These are phyloP conservation scores for Apiospora malaysiana DNA, from an alignment of 2,329 filamentous ascomycete genomes.

Conservation along the genomic window DNA sequence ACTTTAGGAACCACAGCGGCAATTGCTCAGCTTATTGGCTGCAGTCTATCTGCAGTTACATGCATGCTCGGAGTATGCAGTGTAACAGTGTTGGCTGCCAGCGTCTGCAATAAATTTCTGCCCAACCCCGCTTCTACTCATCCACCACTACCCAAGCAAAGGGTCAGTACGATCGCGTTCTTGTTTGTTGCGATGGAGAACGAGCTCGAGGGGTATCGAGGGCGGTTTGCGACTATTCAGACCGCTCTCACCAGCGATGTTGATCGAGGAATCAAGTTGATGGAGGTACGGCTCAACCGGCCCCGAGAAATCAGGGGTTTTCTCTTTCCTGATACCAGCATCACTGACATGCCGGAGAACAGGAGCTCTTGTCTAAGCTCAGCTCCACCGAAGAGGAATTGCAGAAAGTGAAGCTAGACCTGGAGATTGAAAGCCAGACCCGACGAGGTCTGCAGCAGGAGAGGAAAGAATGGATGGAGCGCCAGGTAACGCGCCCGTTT, in stretches of 20 bases:
- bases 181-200: background rate
- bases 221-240: background rate
- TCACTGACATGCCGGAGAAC: background rate
- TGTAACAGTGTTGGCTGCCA: no score
- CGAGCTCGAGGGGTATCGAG: background rate
- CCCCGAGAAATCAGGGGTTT: background rate
- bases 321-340: background rate
- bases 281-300: background rate
- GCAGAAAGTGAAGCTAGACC: background rate
- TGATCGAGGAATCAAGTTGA: background rate
- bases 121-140: no score
- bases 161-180: background rate
- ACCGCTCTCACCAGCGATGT: background rate
- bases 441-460: background rate
- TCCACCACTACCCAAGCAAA: background rate
- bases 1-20: no score
- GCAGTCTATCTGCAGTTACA: no score
- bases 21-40: no score
- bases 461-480: background rate
- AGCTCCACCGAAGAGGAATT: background rate
- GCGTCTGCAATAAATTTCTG: no score
- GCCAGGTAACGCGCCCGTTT: background rate
- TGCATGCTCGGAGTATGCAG: no score
- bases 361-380: conserved; percentile 7
- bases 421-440: background rate